Evolutionary conservation across 2,329 filamentous ascomycete species (phyloP).

Genomic region (Cercospora citrullina): DNA sequence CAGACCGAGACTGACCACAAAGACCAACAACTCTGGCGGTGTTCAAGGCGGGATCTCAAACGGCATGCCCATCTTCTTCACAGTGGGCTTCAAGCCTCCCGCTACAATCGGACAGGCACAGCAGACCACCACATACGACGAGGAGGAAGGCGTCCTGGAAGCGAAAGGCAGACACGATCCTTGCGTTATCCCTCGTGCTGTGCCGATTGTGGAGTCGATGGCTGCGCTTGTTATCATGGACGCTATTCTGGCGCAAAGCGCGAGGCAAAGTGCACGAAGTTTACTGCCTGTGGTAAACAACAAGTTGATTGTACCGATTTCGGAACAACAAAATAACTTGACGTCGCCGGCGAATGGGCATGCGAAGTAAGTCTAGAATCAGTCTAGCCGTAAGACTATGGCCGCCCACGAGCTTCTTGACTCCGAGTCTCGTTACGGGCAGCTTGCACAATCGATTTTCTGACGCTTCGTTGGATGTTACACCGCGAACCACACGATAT

Average conservation of each 20-base stretch:
- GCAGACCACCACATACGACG: conserved; percentile 76
- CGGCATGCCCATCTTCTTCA: conserved; percentile 91
- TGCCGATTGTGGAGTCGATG: conserved; percentile 91
- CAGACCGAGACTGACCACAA: conserved; percentile 70
- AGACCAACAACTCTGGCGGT: conserved; percentile 92
- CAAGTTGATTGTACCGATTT: conserved; percentile 28
- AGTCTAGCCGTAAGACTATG: not conserved
- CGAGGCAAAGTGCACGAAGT: conserved; percentile 53
- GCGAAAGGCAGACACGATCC: conserved; percentile 95
- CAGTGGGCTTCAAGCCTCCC: conserved; percentile 89
- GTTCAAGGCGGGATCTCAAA: conserved; percentile 96
- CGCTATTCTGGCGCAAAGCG: conserved; percentile 79
- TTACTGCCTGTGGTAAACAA: conserved; percentile 45
- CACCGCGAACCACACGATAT: not conserved
- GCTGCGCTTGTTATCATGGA: conserved; percentile 85
- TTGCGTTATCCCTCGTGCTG: conserved; percentile 81
- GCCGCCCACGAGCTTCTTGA: not conserved
- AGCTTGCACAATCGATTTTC: not conserved
- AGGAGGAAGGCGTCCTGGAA: conserved; percentile 72
- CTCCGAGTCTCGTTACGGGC: not conserved
- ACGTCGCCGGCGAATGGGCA: conserved; percentile 24
- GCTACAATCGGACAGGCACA: conserved; percentile 92
- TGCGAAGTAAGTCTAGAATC: conserved; percentile 1
- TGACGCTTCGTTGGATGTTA: not conserved
- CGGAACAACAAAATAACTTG: conserved; percentile 30